A percentile compares a stretch with the other conserved stretches of the same genome.
phyloP scores from a whole-genome alignment of 148 eudicot genomes.

The Arbutus unedo region DNA sequence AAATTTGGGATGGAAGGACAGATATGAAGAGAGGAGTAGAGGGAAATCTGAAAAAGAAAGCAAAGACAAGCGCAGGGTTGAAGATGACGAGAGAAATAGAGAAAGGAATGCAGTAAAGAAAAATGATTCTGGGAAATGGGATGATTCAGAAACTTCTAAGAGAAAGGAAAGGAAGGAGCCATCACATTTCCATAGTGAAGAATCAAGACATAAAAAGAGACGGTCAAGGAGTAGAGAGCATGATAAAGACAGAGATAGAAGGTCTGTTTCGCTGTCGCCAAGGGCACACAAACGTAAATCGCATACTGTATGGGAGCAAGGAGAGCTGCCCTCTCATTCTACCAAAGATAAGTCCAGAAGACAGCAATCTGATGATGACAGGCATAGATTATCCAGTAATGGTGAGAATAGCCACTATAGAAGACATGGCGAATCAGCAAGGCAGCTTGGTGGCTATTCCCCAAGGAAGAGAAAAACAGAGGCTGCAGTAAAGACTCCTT shows the following conservation, averaged over 20 bases:
- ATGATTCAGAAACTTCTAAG: slow-evolving; percentile 36
- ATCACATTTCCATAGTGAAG: slow-evolving; percentile 37
- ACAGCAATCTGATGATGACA: slow-evolving; percentile 54
- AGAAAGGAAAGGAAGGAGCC: slow-evolving; percentile 43
- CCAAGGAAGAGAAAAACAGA: slow-evolving; percentile 91
- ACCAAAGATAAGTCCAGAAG: slow-evolving; percentile 54
- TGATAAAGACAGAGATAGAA: slow-evolving; percentile 50
- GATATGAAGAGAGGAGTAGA: slow-evolving; percentile 32
- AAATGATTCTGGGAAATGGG: slow-evolving; percentile 48
- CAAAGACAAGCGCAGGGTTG: slow-evolving; percentile 46
- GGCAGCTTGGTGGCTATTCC: slow-evolving; percentile 94
- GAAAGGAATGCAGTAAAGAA: slow-evolving; percentile 37
- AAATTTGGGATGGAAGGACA: slow-evolving; percentile 31
- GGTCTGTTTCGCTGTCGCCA: slow-evolving; percentile 65
- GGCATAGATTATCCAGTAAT: slow-evolving; percentile 47
- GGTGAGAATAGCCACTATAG: slow-evolving; percentile 54
- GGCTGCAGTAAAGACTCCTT: slow-evolving; percentile 81
- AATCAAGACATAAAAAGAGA: slow-evolving; percentile 56
- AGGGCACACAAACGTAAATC: slow-evolving; percentile 45
- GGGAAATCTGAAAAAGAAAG: slow-evolving; percentile 47
- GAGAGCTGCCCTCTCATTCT: slow-evolving; percentile 39
- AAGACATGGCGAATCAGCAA: slow-evolving; percentile 52
- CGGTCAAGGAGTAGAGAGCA: slow-evolving; percentile 79
- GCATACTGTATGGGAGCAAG: slow-evolving; percentile 44
- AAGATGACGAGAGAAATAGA: slow-evolving; percentile 49